These are phyloP conservation scores for Syncephalastrum racemosum DNA, from an alignment of 371 early-diverging fungal genomes.

Conservation along the genomic window DNA sequence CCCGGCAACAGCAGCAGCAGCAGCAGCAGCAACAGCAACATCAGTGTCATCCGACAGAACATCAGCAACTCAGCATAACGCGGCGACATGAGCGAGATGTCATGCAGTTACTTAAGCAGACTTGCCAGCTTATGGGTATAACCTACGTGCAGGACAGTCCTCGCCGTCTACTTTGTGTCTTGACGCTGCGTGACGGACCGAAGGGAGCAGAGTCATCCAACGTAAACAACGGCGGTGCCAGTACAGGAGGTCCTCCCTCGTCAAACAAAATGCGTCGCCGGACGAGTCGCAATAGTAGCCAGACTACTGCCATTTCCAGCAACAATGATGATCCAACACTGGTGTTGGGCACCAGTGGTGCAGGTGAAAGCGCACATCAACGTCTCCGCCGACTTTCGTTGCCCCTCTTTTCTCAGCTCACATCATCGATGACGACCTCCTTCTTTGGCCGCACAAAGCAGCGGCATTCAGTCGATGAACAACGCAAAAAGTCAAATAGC, in stretches of 20 bases:
- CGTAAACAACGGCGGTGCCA: background rate
- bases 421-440: slow-evolving; percentile 46
- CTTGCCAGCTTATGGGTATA: slow-evolving; percentile 47
- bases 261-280: slow-evolving; percentile 13
- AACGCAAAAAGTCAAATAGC: slow-evolving; percentile 1
- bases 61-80: slow-evolving; percentile 1
- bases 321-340: slow-evolving; percentile 6
- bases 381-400: slow-evolving; percentile 29
- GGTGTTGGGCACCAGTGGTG: slow-evolving; percentile 8
- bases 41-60: background rate
- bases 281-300: slow-evolving; percentile 16
- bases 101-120: slow-evolving; percentile 29
- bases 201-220: slow-evolving; percentile 4
- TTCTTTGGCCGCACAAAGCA: slow-evolving; percentile 37
- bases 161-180: slow-evolving; percentile 27
- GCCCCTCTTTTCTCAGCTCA: slow-evolving; percentile 37
- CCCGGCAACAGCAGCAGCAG: background rate
- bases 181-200: slow-evolving; percentile 33
- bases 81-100: slow-evolving; percentile 17
- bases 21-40: slow-evolving; percentile 3
- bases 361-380: no score
- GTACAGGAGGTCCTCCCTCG: background rate
- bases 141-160: slow-evolving; percentile 31
- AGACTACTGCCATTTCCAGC: slow-evolving; percentile 12
- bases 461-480: slow-evolving; percentile 31